Evolutionary conservation across 352 stramenopile genomes (phyloP), one percentile per base, ranked within the genome.

Genomic region (Thraustotheca clavata): DNA sequence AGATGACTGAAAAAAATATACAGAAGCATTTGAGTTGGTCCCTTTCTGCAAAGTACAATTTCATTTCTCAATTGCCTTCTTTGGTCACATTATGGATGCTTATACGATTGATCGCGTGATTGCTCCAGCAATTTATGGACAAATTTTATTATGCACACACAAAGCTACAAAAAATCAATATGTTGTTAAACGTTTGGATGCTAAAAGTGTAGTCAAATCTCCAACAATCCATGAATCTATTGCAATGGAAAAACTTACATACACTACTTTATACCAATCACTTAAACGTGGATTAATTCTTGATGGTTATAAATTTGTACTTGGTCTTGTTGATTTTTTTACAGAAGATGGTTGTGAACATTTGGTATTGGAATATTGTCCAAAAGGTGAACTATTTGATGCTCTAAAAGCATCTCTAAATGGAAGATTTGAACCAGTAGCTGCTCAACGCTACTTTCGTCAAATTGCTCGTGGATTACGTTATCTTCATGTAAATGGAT

Each of bases 41-140:
- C n/a, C n/a, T n/a, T n/a, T n/a, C n/a, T n/a, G n/a, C n/a, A n/a
- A n/a, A n/a, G n/a, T n/a, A n/a, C n/a, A n/a, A n/a, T n/a, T n/a
- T n/a, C n/a, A n/a, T n/a, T n/a, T n/a, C n/a, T n/a, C n/a, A n/a
- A n/a, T n/a, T n/a, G n/a, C n/a, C n/a, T n/a, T 43, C 16, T 43
- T 43, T 43, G 38, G 38, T 43, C 38, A 20, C 16, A 55, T 16
- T 16, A 55, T 91, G 60, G 78, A 91, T 67, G 71, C 85, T 62
- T 93, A 93, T 67, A 76, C 86, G 68, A 91, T 93, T 68, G 77
- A 90, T 70, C 76, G 79, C 62, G 76, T 77, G 0, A 72, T 93
- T 0, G 79, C 80, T 39, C 77, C 82, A 4, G 80, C 83, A 41
- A 79, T 93, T 32, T 93, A 90, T 67, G 83, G 83, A 26, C 79